Conservation (phyloP, 2,329 filamentous ascomycete genomes). For the Penicillium sp. region DNA sequence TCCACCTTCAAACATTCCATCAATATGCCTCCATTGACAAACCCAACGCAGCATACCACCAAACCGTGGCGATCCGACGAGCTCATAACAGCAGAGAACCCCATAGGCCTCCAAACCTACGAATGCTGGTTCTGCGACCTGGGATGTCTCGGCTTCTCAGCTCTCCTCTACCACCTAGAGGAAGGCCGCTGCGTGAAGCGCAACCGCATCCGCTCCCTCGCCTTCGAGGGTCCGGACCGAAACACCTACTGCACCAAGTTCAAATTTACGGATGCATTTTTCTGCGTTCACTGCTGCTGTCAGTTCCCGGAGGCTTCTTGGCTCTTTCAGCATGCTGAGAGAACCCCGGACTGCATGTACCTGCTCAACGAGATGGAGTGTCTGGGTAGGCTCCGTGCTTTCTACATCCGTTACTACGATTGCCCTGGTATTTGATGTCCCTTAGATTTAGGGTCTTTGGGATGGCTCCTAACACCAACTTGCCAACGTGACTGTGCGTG, state of each 20-base stretch:
- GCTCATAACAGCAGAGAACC: neutral
- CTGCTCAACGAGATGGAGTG: neutral
- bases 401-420: conserved; percentile 7
- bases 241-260: neutral
- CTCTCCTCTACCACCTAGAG: neutral
- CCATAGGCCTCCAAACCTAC: neutral
- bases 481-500: neutral
- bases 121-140: conserved; percentile 7
- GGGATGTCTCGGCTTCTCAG: neutral
- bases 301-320: neutral
- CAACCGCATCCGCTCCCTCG: neutral
- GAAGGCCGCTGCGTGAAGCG: neutral
- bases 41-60: too few relatives aligned
- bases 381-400: neutral
- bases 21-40: too few relatives aligned
- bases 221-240: conserved; percentile 4
- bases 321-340: neutral
- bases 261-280: neutral
- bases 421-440: neutral
- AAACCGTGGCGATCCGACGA: too few relatives aligned
- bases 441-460: neutral
- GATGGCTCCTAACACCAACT: neutral
- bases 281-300: neutral
- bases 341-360: neutral
- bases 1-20: too few relatives aligned